Evolutionary conservation across 345 rosid genomes (phyloP).

Genomic region (Cardamine chenopodiifolia): DNA sequence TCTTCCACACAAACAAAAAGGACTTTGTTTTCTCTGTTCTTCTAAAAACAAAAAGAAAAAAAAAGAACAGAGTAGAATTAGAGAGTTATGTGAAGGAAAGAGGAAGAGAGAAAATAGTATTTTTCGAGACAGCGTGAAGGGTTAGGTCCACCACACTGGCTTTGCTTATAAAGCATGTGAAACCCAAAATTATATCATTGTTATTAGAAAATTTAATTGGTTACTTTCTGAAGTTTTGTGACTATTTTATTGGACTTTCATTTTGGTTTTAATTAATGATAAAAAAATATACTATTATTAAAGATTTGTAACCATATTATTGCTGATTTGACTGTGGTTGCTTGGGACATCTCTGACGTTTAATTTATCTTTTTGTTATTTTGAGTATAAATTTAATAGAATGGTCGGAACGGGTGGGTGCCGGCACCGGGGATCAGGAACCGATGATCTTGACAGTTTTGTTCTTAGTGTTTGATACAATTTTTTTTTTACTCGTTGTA

Average conservation of each 20-base stretch:
- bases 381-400: conserved; percentile 14
- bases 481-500: neutral
- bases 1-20: neutral
- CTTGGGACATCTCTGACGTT: conserved; percentile 38
- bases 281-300: neutral
- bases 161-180: conserved; percentile 44
- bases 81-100: conserved; percentile 31
- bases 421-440: conserved; percentile 42
- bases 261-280: conserved; percentile 30
- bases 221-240: neutral
- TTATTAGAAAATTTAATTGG: conserved; percentile 2
- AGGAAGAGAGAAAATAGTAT: conserved; percentile 50
- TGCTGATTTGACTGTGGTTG: conserved; percentile 34
- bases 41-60: neutral
- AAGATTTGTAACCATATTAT: conserved; percentile 22
- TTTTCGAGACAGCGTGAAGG: conserved; percentile 65
- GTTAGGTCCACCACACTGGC: conserved; percentile 42
- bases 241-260: conserved; percentile 34
- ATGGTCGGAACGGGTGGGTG: conserved; percentile 41
- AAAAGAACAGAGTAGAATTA: conserved; percentile 22
- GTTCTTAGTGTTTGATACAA: neutral
- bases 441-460: conserved; percentile 29
- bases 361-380: conserved; percentile 1
- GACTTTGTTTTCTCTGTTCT: neutral
- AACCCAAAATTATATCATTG: conserved; percentile 7